These are phyloP conservation scores for Gossypium armourianum DNA, from an alignment of 441 rosid species.

Conservation along the genomic window DNA sequence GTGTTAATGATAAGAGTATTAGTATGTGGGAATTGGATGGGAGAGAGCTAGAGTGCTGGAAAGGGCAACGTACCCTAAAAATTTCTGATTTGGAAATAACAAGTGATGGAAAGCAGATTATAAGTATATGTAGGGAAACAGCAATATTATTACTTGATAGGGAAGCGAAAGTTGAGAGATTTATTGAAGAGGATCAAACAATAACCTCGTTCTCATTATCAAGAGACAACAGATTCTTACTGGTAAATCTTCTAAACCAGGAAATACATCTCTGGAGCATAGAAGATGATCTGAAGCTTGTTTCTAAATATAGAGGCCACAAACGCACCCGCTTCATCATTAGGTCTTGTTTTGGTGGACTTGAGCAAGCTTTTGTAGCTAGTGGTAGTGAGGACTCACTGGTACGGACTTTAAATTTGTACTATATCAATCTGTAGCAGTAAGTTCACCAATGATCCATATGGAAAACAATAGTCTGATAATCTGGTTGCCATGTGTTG, in stretches of 20 bases:
- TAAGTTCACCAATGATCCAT: background rate
- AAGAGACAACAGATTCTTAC: slow-evolving; percentile 37
- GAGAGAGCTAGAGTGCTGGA: slow-evolving; percentile 41
- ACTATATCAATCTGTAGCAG: background rate
- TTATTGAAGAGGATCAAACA: slow-evolving; percentile 37
- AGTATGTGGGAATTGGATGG: slow-evolving; percentile 51
- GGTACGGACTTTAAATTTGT: slow-evolving; percentile 22
- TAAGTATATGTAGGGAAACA: slow-evolving; percentile 41
- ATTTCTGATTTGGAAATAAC: slow-evolving; percentile 55
- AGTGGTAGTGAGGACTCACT: slow-evolving; percentile 69
- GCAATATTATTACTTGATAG: slow-evolving; percentile 42
- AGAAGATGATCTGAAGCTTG: slow-evolving; percentile 31
- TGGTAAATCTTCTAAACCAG: slow-evolving; percentile 49
- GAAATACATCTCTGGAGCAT: slow-evolving; percentile 58
- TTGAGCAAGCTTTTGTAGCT: slow-evolving; percentile 47
- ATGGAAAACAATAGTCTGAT: background rate
- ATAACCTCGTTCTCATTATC: slow-evolving; percentile 64
- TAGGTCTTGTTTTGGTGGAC: slow-evolving; percentile 61
- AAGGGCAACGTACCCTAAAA: slow-evolving; percentile 37
- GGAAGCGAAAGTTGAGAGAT: slow-evolving; percentile 35
- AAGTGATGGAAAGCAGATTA: slow-evolving; percentile 47
- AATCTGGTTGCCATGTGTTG: background rate
- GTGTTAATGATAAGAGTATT: slow-evolving; percentile 42
- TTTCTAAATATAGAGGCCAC: slow-evolving; percentile 48
- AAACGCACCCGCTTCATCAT: slow-evolving; percentile 43